phyloP scores from a whole-genome alignment of 2,329 filamentous ascomycete genomes.

The Nigrospora sphaerica region DNA sequence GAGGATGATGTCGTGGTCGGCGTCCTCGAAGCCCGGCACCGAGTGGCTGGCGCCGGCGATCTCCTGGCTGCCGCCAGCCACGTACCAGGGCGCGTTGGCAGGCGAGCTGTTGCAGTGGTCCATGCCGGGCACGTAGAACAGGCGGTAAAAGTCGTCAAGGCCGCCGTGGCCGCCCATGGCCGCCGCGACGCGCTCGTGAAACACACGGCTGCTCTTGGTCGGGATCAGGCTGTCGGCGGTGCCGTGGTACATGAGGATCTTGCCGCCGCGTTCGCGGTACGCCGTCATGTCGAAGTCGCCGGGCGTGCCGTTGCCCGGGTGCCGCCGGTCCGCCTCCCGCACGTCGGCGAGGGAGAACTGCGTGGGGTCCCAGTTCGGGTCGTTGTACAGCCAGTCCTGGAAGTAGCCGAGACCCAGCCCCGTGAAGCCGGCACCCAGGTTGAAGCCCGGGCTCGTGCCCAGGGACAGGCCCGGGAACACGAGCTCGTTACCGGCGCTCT shows the following conservation, averaged over 20 bases:
- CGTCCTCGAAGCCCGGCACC: conserved; percentile 26
- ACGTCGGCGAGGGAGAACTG: conserved; percentile 18
- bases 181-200: conserved; percentile 19
- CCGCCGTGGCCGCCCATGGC: conserved; percentile 10
- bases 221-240: conserved; percentile 23
- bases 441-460: conserved; percentile 12
- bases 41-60: conserved; percentile 18
- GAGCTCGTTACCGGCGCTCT: conserved; percentile 12
- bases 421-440: conserved; percentile 5
- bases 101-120: conserved; percentile 30
- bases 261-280: conserved; percentile 22
- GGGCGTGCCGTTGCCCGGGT: conserved; percentile 14
- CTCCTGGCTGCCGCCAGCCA: conserved; percentile 20
- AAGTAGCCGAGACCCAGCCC: conserved; percentile 14
- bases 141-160: conserved; percentile 39
- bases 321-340: conserved; percentile 14
- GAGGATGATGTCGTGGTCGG: conserved; percentile 26
- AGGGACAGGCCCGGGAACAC: conserved; percentile 18
- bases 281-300: conserved; percentile 23
- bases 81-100: conserved; percentile 23
- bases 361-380: conserved; percentile 18
- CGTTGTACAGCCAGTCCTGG: conserved; percentile 17
- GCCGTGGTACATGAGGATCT: conserved; percentile 30
- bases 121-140: conserved; percentile 44
- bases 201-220: conserved; percentile 20